phyloP scores from a whole-genome alignment of 306 rosid genomes.

The Ceratonia siliqua region DNA sequence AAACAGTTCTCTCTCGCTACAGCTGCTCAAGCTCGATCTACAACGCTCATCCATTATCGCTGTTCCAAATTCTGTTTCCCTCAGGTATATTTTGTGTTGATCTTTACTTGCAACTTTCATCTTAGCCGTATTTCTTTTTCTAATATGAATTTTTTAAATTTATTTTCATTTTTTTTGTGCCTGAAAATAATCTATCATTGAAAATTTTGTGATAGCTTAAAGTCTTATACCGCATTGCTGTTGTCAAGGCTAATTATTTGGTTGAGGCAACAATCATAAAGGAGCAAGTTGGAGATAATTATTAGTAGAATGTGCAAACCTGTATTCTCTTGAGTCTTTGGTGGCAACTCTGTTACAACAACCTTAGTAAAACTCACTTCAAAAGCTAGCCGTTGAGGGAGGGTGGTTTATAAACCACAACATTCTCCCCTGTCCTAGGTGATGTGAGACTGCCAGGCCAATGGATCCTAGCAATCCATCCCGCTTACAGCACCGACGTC shows the following conservation, averaged over 20 bases:
- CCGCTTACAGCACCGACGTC: no score
- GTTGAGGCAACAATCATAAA: neutral
- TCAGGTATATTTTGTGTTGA: conserved; percentile 17
- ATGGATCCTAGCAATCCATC: no score
- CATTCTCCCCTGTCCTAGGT: no score
- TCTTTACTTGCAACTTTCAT: neutral
- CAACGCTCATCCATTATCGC: neutral
- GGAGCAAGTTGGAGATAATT: neutral
- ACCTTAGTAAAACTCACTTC: no score
- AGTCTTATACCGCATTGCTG: neutral
- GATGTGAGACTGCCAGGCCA: no score
- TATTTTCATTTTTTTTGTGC: neutral
- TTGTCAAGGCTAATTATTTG: neutral
- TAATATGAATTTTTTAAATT: neutral
- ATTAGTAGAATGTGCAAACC: neutral
- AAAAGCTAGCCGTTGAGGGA: no score
- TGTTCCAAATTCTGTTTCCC: neutral
- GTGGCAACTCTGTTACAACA: no score
- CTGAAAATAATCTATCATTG: neutral
- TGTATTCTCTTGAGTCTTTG: neutral
- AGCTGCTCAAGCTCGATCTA: neutral
- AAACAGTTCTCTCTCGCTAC: conserved; percentile 28
- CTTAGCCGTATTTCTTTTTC: neutral
- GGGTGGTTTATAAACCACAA: no score
- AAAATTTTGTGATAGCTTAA: neutral